Base-by-base conservation (phyloP, 208 protist species). In the Eutreptiella sp. region DNA sequence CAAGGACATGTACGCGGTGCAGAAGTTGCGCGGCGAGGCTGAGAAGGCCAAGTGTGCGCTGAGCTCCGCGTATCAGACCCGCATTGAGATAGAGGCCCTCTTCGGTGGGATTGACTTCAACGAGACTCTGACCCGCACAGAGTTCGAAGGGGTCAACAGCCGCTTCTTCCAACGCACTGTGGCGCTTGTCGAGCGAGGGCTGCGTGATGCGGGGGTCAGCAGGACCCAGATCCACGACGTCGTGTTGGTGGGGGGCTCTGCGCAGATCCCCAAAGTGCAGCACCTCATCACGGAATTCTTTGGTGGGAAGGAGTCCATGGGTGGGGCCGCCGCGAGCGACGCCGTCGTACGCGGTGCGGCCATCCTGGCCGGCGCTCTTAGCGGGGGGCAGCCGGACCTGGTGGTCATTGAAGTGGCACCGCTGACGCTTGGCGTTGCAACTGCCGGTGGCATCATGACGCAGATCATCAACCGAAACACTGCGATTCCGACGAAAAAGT, bases 261-360 rank as follows among this genome's bases (percentile, higher is more conserved):
- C 88, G 9, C 78, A 85, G 66, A 93, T 95, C 71, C 90, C 91
- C 71, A 96, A 95, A 68, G 70, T 97, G 24, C 84, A 93, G 74
- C 27, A 87, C 53, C 59, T 96, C 1, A 53, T 96, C 36, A 79
- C 80, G 46, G 77, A 93, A 26, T 94, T 87, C 70, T 96, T 97
- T 75, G 77, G 87, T 62, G 78, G 79, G 31, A 94, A 90, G 71
- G 83, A 94, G 61, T 77, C 82, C 24, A 79, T 71, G 66, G 84
- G 83, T 61, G 74, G 47, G 1, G 87, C 95, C 75, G 94, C 95
- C 70, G 88, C 89, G 42, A 90, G 97, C 72, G 93, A 97, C 72
- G 94, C 92, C 26, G 93, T 97, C 38, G 94, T 90, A 19, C 90
- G 86, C 62, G 92, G 94, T 66, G 94, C 94, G 1, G 90, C 94